A percentile compares a stretch with the other conserved stretches of the same genome.
These are phyloP conservation scores for Fusarium siculi DNA, from an alignment of 2,329 filamentous ascomycete species.

Conservation along the genomic window DNA sequence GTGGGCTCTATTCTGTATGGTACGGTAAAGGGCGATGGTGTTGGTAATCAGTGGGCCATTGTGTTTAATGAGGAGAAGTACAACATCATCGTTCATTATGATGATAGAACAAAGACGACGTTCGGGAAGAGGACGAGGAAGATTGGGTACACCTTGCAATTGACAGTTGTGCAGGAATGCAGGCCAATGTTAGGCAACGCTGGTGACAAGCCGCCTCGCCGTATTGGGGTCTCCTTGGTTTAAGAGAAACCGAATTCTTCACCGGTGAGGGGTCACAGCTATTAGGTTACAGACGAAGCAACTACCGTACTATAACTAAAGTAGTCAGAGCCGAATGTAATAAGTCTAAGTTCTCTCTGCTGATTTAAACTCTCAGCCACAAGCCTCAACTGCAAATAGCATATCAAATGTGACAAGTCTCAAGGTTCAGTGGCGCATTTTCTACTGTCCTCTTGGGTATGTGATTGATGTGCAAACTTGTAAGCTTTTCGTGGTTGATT, in stretches of 20 bases:
- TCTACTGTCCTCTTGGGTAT: not conserved
- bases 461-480: too few species aligned
- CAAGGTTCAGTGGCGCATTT: not conserved
- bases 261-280: too few species aligned
- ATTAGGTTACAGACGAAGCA: not conserved
- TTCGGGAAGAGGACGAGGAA: not conserved
- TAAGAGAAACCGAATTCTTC: not conserved
- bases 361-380: too few species aligned
- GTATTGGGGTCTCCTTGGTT: not conserved
- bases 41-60: not conserved
- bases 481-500: too few species aligned
- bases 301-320: not conserved
- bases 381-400: too few species aligned
- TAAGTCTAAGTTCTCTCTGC: not conserved
- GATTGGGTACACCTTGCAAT: not conserved
- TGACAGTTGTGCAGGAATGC: not conserved
- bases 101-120: fast-evolving
- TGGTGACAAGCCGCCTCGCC: not conserved
- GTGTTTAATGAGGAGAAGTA: not conserved
- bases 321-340: not conserved
- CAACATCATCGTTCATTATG: not conserved
- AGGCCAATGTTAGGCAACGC: not conserved
- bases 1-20: not conserved
- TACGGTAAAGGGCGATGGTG: not conserved
- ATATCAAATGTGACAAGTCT: too few species aligned